Evolutionary conservation across 2,329 filamentous ascomycete species (phyloP), one percentile per base, ranked within the genome.

Genomic region (Alternaria brassicicola): DNA sequence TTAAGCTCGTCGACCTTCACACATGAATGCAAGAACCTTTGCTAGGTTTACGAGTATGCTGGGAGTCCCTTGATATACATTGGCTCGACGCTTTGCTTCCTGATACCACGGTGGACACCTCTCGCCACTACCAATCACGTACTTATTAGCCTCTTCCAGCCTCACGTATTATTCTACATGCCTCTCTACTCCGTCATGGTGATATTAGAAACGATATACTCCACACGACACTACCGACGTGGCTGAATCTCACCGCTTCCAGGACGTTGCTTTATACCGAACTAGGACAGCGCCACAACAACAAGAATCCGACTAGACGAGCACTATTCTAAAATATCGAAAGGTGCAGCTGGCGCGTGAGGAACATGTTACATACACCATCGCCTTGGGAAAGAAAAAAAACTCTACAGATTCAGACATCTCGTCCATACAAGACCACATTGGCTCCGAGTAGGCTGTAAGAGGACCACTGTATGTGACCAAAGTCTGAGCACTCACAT

Each of bases 221-320:
- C 43, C 30, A 47, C 43, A 47, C 15, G 13, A 19, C 13, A n/a
- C 35, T 26, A 26, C 35, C 54, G n/a, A 53, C 48, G 39, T 57
- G 33, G 48, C 54, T 47, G 21, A 41, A 19, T 23, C 26, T 57
- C 41, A 52, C 54, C 55, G 55, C 55, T 23, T 33, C 17, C 13
- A 28, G n/a, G 8, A 23, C 2, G 17, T 47, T 21, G 31, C 43
- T 35, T 12, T 13, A 12, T 38, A 21, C 17, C 17, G 4, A 15
- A 6, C 17, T 17, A 38, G 17, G 13, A 13, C 28, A 30, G 1
- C 12, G 6, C 8, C 4, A 31, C 13, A 21, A 38, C 17, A 38
- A 17, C 10, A 6, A 21, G 4, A 31, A 12, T 30, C 9, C 6
- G 28, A 30, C 28, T 17, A 19, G n/a, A 19, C n/a, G n/a, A 19